These are phyloP conservation scores for Nicotiana knightiana DNA, from an alignment of 257 asterid species.

Conservation along the genomic window DNA sequence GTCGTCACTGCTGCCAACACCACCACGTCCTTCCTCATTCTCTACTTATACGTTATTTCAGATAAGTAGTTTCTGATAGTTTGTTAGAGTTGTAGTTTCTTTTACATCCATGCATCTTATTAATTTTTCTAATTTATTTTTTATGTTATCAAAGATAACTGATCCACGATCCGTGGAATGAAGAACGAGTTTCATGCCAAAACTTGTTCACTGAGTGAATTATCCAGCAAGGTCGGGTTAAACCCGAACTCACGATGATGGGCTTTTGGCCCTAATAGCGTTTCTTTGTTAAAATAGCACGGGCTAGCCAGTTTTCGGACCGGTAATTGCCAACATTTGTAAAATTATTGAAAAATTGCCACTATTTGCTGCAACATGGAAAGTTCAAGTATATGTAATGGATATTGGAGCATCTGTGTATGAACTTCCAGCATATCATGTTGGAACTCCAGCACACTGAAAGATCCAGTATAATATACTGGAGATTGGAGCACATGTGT, in stretches of 20 bases:
- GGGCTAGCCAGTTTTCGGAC: no score
- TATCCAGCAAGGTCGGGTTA: not conserved
- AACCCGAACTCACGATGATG: not conserved
- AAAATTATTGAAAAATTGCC: no score
- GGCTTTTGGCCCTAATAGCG: not conserved
- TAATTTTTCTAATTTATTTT: not conserved
- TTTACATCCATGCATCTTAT: not conserved
- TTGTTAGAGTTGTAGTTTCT: not conserved
- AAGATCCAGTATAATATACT: no score
- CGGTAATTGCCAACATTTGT: no score
- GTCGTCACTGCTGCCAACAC: slow-evolving; percentile 35
- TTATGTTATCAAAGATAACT: slow-evolving; percentile 7
- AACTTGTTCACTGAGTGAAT: not conserved
- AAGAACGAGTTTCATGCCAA: slow-evolving; percentile 29
- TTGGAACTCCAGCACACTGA: no score
- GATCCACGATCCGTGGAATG: slow-evolving; percentile 22
- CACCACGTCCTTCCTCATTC: slow-evolving; percentile 48
- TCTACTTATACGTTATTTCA: not conserved
- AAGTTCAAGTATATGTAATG: no score
- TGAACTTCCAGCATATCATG: no score
- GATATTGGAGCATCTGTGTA: no score
- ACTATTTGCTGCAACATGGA: no score
- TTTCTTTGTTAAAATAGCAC: no score
- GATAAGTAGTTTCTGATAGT: not conserved
- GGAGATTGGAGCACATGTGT: no score